Percentiles rank a stretch among this genome's conserved stretches.
Conservation (phyloP, 2,329 filamentous ascomycete species). For the Emmonsiellopsis sp. region DNA sequence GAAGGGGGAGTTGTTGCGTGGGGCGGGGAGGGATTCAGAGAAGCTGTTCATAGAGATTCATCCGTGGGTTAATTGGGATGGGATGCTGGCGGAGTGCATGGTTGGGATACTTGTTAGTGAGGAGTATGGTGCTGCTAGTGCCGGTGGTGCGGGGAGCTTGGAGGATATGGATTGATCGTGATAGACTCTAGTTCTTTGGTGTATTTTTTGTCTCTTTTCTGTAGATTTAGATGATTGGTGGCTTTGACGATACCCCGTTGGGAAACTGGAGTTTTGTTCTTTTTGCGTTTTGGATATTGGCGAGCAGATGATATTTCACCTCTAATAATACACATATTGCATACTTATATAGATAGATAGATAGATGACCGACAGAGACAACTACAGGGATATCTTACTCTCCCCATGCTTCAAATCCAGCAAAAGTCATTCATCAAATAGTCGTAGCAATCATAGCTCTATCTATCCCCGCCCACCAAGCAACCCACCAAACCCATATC, state of each 20-base stretch:
- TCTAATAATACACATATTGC: not conserved
- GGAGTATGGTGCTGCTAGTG: conserved; percentile 26
- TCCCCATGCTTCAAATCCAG: not conserved
- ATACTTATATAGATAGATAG: not conserved
- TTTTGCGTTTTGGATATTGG: not conserved
- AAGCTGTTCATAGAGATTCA: conserved; percentile 56
- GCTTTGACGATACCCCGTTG: not conserved
- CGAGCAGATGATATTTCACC: no score
- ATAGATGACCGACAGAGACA: not conserved
- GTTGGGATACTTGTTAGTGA: conserved; percentile 53
- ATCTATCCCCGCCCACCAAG: not conserved
- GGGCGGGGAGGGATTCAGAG: conserved; percentile 57
- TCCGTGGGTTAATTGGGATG: conserved; percentile 62
- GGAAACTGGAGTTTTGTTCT: not conserved
- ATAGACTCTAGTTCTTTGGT: not conserved
- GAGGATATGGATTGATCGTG: conserved; percentile 51
- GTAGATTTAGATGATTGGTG: not conserved
- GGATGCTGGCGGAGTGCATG: conserved; percentile 52
- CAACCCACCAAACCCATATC: not conserved
- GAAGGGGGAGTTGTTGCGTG: conserved; percentile 50
- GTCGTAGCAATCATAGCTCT: not conserved
- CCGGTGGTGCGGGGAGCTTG: conserved; percentile 21
- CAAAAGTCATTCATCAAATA: not conserved
- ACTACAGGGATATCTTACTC: not conserved
- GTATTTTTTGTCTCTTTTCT: not conserved